Evolutionary conservation across 2,329 filamentous ascomycete genomes (phyloP), one percentile per base, ranked within the genome.

Genomic region (Fusarium sp.): DNA sequence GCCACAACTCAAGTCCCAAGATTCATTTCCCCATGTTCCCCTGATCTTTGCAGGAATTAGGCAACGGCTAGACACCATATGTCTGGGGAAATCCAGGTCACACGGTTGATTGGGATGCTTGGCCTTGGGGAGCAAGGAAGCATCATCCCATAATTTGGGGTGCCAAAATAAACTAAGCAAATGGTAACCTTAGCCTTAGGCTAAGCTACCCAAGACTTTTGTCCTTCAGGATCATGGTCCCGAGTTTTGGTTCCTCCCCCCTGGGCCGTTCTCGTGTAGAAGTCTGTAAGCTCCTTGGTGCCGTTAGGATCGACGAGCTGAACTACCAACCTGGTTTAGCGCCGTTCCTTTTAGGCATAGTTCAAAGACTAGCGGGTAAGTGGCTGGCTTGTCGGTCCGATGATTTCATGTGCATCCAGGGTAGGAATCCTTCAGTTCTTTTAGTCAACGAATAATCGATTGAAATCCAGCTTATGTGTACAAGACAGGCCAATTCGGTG

Each of bases 21-120:
- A 23, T 7, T 31, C 15, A 31, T 23, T 16, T 18, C 45, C 45
- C 46, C 46, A 11, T n/a, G 29, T 31, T 23, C 4, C 46, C 46
- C 29, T 49, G 15, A 14, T 0, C 16, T 49, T 23, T 49, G 27
- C 46, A 33, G 15, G 15, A 33, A 23, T 23, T 23, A 14, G 46
- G 4, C 15, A 7, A 10, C 5, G 5, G 10, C 11, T 18, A 11
- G 1, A 2, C 21, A n/a, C 9, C 21, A 31, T 5, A 19, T 10
- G 46, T 2, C 29, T 49, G 27, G 27, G 21, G 46, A 23, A 31
- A 33, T 23, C 27, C 21, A 49, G 21, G 21, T 49, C 6, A 18
- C 11, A 18, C 5, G 6, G 4, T 21, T 35, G 6, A 51, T 51
- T 51, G 16, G 48, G 9, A 21, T n/a, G 18, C 11, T 14, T 14